Conservation (phyloP, 495 filamentous ascomycete species). For the Penicillium maclennaniae region DNA sequence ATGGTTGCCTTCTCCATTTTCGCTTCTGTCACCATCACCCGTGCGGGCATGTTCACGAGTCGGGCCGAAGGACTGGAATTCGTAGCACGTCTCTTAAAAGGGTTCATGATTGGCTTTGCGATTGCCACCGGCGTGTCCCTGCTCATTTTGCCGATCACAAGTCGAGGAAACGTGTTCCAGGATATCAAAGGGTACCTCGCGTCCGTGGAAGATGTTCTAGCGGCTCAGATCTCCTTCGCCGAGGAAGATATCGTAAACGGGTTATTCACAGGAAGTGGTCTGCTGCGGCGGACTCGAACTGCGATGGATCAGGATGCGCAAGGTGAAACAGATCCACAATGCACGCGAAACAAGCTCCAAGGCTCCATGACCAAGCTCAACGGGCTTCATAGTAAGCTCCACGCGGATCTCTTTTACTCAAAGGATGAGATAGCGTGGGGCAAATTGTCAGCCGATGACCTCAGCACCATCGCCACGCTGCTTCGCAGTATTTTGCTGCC, state of each 20-base stretch:
- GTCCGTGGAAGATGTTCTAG: conserved; percentile 46
- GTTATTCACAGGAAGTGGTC: conserved; percentile 16
- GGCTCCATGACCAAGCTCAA: conserved; percentile 45
- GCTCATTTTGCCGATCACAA: conserved; percentile 62
- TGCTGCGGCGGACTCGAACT: conserved; percentile 24
- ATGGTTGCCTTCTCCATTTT: conserved; percentile 70
- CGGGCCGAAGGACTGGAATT: conserved; percentile 49
- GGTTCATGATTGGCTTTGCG: conserved; percentile 64
- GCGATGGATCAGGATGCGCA: conserved; percentile 18
- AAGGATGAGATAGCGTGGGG: conserved; percentile 69
- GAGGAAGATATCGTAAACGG: conserved; percentile 30
- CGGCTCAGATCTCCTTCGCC: conserved; percentile 57
- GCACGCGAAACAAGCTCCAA: conserved; percentile 42
- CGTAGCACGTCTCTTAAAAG: conserved; percentile 50
- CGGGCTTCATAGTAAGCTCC: conserved; percentile 61
- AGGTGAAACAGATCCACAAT: conserved; percentile 37
- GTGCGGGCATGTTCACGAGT: conserved; percentile 43
- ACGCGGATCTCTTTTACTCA: conserved; percentile 64
- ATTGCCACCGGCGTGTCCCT: conserved; percentile 60
- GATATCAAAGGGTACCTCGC: conserved; percentile 53
- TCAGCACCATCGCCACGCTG: conserved; percentile 50
- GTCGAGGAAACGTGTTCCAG: conserved; percentile 52
- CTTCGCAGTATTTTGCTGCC: conserved; percentile 60
- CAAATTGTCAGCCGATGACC: conserved; percentile 61
- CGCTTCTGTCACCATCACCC: conserved; percentile 53